A percentile compares a stretch with the other conserved stretches of the same genome.
Conservation (phyloP, 257 asterid species). For the Fraxinus quadrangulata region DNA sequence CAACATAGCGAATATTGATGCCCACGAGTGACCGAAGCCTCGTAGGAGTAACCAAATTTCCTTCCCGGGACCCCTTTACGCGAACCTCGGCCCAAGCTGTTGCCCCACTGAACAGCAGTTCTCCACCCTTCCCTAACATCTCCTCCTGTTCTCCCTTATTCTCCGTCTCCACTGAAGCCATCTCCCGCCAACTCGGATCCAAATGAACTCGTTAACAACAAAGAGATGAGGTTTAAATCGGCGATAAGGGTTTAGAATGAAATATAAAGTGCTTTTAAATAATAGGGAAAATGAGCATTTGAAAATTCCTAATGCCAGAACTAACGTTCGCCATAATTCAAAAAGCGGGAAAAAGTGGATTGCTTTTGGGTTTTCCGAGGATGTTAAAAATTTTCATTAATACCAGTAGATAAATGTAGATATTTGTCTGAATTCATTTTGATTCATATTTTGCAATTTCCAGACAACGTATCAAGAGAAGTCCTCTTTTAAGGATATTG, state of each 20-base stretch:
- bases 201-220: neutral
- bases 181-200: slow-evolving; percentile 62
- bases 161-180: slow-evolving; percentile 61
- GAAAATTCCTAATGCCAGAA: slow-evolving; percentile 39
- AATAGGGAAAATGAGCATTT: slow-evolving; percentile 28
- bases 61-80: slow-evolving; percentile 58
- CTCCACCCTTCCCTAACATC: slow-evolving; percentile 68
- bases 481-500: too few species aligned
- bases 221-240: slow-evolving; percentile 11
- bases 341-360: too few species aligned
- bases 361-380: too few species aligned
- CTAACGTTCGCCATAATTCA: neutral
- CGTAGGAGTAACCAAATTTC: slow-evolving; percentile 78
- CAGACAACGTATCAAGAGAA: too few species aligned
- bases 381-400: too few species aligned
- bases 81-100: slow-evolving; percentile 94
- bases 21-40: slow-evolving; percentile 85
- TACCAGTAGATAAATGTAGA: too few species aligned
- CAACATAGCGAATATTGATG: slow-evolving; percentile 74
- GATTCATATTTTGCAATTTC: too few species aligned
- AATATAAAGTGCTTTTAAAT: slow-evolving; percentile 15
- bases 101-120: slow-evolving; percentile 85
- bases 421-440: too few species aligned
- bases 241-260: slow-evolving; percentile 20
- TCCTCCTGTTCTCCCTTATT: slow-evolving; percentile 46